Evolutionary conservation across 2,329 filamentous ascomycete genomes (phyloP).

Genomic region (Microthyrium microscopicum): DNA sequence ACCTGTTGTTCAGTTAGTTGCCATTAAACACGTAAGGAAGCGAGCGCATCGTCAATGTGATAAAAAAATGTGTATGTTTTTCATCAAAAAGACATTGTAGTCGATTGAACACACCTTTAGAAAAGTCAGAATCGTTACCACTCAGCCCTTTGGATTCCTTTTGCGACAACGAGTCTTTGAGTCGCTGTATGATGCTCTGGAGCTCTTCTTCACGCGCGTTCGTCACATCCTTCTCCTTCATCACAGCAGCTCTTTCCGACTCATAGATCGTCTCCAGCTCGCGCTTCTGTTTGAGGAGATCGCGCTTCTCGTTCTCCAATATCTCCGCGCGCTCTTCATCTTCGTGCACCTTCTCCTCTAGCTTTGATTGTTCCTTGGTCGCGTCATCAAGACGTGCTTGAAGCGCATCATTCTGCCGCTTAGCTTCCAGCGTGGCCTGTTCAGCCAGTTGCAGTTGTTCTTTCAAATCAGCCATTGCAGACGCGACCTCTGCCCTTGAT

Average conservation of each 20-base stretch:
- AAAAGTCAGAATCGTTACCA: conserved; percentile 1
- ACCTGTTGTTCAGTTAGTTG: conserved; percentile 19
- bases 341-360: conserved; percentile 81
- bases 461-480: conserved; percentile 69
- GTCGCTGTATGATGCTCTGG: conserved; percentile 71
- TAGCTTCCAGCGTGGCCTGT: conserved; percentile 56
- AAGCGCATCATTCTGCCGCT: conserved; percentile 71
- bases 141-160: conserved; percentile 37
- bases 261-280: conserved; percentile 92
- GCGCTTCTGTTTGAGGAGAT: conserved; percentile 64
- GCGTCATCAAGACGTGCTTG: conserved; percentile 78
- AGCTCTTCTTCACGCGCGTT: conserved; percentile 74
- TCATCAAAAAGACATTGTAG: too few relatives aligned
- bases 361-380: conserved; percentile 60
- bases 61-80: conserved; percentile 11
- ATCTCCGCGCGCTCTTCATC: conserved; percentile 68
- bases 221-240: conserved; percentile 85
- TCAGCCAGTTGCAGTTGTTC: conserved; percentile 70
- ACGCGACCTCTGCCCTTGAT: conserved; percentile 61
- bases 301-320: conserved; percentile 70
- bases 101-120: not conserved
- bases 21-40: conserved; percentile 6
- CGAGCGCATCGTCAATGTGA: conserved; percentile 21
- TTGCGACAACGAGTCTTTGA: conserved; percentile 79
- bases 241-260: conserved; percentile 68